Base-by-base conservation (phyloP, 257 asterid genomes). In the Solanum chiquidenum region DNA sequence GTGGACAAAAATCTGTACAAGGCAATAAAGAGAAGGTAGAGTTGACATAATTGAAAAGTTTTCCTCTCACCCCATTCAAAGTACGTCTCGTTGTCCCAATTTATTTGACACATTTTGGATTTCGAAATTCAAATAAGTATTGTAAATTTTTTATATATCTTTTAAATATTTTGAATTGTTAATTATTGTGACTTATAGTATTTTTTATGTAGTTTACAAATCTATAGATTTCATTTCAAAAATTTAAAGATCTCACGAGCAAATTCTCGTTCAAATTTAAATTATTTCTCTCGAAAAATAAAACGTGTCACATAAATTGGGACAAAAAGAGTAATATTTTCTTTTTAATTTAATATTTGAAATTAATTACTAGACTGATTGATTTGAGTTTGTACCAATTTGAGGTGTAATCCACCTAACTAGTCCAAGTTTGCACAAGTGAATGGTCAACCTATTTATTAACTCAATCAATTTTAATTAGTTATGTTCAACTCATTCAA, bases 61-160 rank as follows among this genome's bases (percentile, higher is more conserved):
- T 12, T 76, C 33, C 60, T n/a, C 6, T 23, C 58, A 38, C 20
- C 4, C 69, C 12, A 5, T 29, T 80, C 10, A 46, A 44, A 46
- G 14, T 13, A 3, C 0, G 52, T 40, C 0, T 3, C 10, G 9
- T 18, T 20, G 5, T 2, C 0, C 0, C 0, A 49, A 14, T 14
- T 49, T 49, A 49, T 18, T 3, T 49, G 9, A 52, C 23, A 52
- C 60, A 44, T 44, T 44, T 44, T 44, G 5, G 2, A 44, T 44
- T 44, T 44, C 5, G 0, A 44, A 12, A 44, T 44, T 44, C 0
- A 44, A 44, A 12, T 44, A 12, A 44, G 52, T 44, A 12, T 44
- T 42, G 49, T 11, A 42, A 42, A 42, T 3, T 42, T 42, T 42
- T 42, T 2, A 42, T 11, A 12, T 11, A 42, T 42, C 49, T 42